A percentile compares a stretch with the other conserved stretches of the same genome.
Evolutionary conservation across 495 filamentous ascomycete species (phyloP).

Genomic region (Monascus purpureus): DNA sequence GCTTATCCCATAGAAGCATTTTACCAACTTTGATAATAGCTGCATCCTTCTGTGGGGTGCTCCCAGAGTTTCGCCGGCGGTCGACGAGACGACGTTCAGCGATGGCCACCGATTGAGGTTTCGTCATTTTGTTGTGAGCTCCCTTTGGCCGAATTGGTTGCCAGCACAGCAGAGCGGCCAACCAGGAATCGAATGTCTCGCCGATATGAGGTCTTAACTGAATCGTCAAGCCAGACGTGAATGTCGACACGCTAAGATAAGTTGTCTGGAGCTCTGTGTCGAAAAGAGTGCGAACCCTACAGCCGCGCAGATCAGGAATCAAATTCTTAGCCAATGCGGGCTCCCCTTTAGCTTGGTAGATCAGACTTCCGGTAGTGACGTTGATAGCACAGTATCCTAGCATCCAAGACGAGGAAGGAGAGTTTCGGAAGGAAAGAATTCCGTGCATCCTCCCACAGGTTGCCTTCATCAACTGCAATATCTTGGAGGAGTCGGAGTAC

Average conservation of each 20-base stretch:
- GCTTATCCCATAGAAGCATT: constrained; percentile 74
- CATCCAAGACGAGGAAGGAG: constrained; percentile 37
- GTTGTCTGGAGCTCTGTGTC: constrained; percentile 47
- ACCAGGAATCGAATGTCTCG: constrained; percentile 79
- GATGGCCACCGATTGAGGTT: constrained; percentile 40
- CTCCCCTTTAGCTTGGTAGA: constrained; percentile 44
- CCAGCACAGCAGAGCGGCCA: constrained; percentile 88
- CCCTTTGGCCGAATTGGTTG: constrained; percentile 72
- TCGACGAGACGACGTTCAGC: constrained; percentile 37
- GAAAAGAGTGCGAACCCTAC: constrained; percentile 58
- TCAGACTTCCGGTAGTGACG: constrained; percentile 39
- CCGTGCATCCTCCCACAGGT: constrained; percentile 43
- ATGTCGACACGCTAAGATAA: constrained; percentile 71
- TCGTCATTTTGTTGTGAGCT: constrained; percentile 60
- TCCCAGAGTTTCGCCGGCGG: constrained; percentile 47
- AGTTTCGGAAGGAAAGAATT: constrained; percentile 41
- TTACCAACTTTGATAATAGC: constrained; percentile 96
- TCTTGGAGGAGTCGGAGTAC: constrained; percentile 34
- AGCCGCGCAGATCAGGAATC: constrained; percentile 76
- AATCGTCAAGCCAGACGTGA: constrained; percentile 53
- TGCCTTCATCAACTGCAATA: constrained; percentile 43
- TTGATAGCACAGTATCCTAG: constrained; percentile 46
- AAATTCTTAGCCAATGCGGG: constrained; percentile 42
- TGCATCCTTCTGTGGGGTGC: constrained; percentile 51
- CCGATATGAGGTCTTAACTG: constrained; percentile 59